Percentiles rank a stretch among this genome's conserved stretches.
phyloP scores from a whole-genome alignment of 371 early-diverging fungal species.

The Zychaea mexicana region DNA sequence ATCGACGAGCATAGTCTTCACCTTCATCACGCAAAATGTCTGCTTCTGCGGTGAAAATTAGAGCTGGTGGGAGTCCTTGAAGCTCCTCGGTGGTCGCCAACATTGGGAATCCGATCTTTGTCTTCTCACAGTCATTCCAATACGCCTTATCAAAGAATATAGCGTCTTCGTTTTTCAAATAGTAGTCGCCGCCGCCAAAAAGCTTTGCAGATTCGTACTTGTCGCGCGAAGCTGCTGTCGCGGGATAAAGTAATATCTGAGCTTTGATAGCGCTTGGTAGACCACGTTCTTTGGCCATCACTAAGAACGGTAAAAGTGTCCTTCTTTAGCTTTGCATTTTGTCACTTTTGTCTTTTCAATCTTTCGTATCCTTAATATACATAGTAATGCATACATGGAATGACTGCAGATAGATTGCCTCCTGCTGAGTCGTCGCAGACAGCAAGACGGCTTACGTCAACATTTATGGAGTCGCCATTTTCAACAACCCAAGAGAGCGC shows the following conservation, averaged over 20 bases:
- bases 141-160: background rate
- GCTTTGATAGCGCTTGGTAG: slow-evolving; percentile 14
- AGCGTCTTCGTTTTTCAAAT: background rate
- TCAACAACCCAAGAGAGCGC: slow-evolving; percentile 21
- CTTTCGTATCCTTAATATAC: no score
- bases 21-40: slow-evolving; percentile 26
- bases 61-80: slow-evolving; percentile 20
- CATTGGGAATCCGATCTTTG: slow-evolving; percentile 6
- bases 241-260: slow-evolving; percentile 24
- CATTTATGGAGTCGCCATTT: slow-evolving; percentile 11
- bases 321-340: no score
- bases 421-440: slow-evolving; percentile 19
- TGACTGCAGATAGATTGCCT: slow-evolving; percentile 13
- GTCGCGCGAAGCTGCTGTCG: background rate
- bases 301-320: background rate
- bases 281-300: slow-evolving; percentile 21
- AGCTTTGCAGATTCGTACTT: slow-evolving; percentile 6
- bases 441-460: slow-evolving; percentile 14
- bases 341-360: no score
- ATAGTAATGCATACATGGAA: background rate
- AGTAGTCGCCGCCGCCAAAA: slow-evolving; percentile 16
- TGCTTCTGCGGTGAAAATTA: slow-evolving; percentile 21
- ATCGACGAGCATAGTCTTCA: slow-evolving; percentile 16
- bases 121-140: background rate
- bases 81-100: slow-evolving; percentile 18